These are phyloP conservation scores for Apodospora peruviana DNA, from an alignment of 495 filamentous ascomycete species.

Conservation along the genomic window DNA sequence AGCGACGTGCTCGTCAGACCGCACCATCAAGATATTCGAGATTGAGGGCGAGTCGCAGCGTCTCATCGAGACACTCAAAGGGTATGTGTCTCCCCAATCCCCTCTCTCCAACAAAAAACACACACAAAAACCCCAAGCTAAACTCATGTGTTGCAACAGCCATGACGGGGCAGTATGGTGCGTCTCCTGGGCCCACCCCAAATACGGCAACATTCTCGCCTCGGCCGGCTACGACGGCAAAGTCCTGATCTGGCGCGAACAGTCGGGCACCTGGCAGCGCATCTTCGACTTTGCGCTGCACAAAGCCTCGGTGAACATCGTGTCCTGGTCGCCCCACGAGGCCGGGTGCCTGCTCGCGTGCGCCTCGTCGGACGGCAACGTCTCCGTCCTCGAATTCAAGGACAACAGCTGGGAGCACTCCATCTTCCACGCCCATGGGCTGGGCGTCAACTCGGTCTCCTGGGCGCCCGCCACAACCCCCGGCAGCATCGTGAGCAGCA, in stretches of 20 bases:
- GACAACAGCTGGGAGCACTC: slow-evolving; percentile 84
- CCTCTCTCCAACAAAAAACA: not conserved
- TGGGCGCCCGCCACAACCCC: slow-evolving; percentile 85
- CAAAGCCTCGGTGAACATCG: slow-evolving; percentile 91
- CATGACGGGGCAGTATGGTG: slow-evolving; percentile 96
- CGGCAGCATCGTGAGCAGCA: slow-evolving; percentile 70
- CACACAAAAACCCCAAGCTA: not conserved
- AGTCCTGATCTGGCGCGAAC: slow-evolving; percentile 97
- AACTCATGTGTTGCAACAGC: slow-evolving; percentile 38
- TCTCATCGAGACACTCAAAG: slow-evolving; percentile 87
- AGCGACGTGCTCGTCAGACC: slow-evolving; percentile 95
- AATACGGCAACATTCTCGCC: slow-evolving; percentile 96
- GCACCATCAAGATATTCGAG: slow-evolving; percentile 99
- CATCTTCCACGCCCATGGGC: slow-evolving; percentile 85
- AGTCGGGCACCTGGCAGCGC: slow-evolving; percentile 64
- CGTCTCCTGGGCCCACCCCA: slow-evolving; percentile 96
- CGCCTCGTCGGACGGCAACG: slow-evolving; percentile 87
- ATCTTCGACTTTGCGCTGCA: slow-evolving; percentile 88
- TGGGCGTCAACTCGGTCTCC: slow-evolving; percentile 89
- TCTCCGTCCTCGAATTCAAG: slow-evolving; percentile 90
- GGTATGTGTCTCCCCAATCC: slow-evolving; percentile 47
- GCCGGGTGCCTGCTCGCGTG: slow-evolving; percentile 90
- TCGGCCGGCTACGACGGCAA: slow-evolving; percentile 93
- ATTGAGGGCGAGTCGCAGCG: slow-evolving; percentile 91
- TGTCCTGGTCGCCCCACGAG: slow-evolving; percentile 96